These are phyloP conservation scores for Neospermospora avenae DNA, from an alignment of 2,329 filamentous ascomycete species.

Conservation along the genomic window DNA sequence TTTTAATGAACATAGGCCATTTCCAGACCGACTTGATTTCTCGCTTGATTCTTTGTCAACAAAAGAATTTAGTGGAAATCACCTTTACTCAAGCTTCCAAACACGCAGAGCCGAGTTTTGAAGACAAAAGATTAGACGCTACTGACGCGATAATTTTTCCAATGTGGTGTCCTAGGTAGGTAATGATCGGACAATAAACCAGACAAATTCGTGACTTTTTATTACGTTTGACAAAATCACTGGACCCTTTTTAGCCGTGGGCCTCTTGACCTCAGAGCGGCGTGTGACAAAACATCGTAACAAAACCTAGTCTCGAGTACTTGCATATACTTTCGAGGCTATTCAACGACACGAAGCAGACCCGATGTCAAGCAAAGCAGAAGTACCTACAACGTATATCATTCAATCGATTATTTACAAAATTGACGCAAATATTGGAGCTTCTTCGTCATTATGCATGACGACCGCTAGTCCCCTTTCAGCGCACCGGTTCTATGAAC, in stretches of 20 bases:
- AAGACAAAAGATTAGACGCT: too few species aligned
- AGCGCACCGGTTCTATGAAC: conserved; percentile 3
- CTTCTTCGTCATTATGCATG: neutral
- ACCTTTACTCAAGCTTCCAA: too few species aligned
- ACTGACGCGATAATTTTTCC: too few species aligned
- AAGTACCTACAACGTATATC: neutral
- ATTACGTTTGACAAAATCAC: neutral
- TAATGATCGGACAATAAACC: too few species aligned
- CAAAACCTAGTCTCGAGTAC: neutral
- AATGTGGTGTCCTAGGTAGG: too few species aligned
- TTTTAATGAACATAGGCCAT: too few species aligned
- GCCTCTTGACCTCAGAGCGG: neutral
- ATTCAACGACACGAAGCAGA: neutral
- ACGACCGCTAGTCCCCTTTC: neutral
- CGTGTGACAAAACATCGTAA: neutral
- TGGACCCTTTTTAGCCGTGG: neutral
- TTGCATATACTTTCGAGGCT: neutral
- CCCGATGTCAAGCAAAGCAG: neutral
- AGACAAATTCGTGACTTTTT: neutral
- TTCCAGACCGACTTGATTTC: too few species aligned
- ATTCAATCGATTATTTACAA: neutral
- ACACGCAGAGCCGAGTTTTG: too few species aligned
- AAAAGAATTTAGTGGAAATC: too few species aligned
- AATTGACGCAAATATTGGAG: neutral
- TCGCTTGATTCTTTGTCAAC: too few species aligned